Evolutionary conservation across 208 protist genomes (phyloP), one percentile per base, ranked within the genome.

Genomic region (Entamoeba invadens): DNA sequence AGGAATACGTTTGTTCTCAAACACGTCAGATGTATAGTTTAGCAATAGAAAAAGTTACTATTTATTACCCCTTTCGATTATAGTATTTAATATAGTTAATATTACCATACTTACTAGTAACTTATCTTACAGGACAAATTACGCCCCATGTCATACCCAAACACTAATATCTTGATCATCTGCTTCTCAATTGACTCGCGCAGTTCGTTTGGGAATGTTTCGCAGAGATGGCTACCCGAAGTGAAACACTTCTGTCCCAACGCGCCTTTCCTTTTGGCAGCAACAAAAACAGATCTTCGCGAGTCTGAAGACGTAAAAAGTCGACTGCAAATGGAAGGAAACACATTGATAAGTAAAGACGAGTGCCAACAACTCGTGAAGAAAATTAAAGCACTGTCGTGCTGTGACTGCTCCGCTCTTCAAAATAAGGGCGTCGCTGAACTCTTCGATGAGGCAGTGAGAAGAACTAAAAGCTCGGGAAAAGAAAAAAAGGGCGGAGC

Each of bases 331-430:
- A 93, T 72, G 46, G 50, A 93, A 93, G 50, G 50, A 35, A 50
- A 93, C 25, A 77, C 57, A 42, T 4, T 97, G 1, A 42, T 97
- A 47, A 95, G 94, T 31, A 51, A 35, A 25, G 94, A 96, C 45
- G 14, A 94, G n/a, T 96, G 96, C 50, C 45, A 96, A 35, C 44
- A 95, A 93, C 94, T 97, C 45, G 95, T 95, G 45, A 95, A 97
- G 44, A 93, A 97, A 91, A 97, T 98, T 91, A 93, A 94, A 47
- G 97, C 97, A 46, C 91, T 95, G 42, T 95, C 96, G 45, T 98
- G 98, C 95, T 92, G 98, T 25, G 97, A 98, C 94, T 98, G 97
- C 96, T 97, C 95, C 92, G 98, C 98, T 16, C 94, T 96, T 4
- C 98, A 96, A 31, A 97, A 98, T 94, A 94, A 97, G n/a, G 95